Evolutionary conservation across 1,284 basidiomycete species (phyloP).

Genomic region (Apiotrichum brassicae): DNA sequence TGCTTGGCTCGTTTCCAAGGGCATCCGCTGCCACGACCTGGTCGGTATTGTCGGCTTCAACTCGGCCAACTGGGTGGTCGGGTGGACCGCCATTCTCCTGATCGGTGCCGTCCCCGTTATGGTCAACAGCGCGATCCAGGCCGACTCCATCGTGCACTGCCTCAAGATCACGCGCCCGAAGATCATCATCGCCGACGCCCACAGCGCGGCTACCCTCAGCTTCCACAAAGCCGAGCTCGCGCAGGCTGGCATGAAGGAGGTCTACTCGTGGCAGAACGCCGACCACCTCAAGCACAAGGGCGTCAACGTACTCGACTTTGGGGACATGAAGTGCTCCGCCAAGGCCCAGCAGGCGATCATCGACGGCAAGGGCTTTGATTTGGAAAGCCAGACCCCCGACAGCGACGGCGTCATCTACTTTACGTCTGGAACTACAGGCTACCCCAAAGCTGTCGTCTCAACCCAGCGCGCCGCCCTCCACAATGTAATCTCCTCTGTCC

Average conservation of each 20-base stretch:
- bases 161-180: slow-evolving; percentile 25
- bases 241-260: neutral
- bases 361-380: slow-evolving; percentile 6
- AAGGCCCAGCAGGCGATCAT: neutral
- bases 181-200: slow-evolving; percentile 33
- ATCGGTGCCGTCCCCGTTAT: slow-evolving; percentile 37
- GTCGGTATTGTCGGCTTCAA: slow-evolving; percentile 39
- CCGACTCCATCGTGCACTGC: slow-evolving; percentile 21
- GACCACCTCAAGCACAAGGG: slow-evolving; percentile 6
- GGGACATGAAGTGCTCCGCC: neutral
- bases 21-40: slow-evolving; percentile 24
- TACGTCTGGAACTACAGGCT: slow-evolving; percentile 32
- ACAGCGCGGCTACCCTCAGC: slow-evolving; percentile 7
- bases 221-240: neutral
- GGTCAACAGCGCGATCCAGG: slow-evolving; percentile 31
- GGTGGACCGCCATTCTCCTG: slow-evolving; percentile 33
- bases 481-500: slow-evolving; percentile 30
- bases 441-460: slow-evolving; percentile 36
- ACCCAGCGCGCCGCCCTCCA: slow-evolving; percentile 38
- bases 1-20: slow-evolving; percentile 29
- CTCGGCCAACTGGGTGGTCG: slow-evolving; percentile 25
- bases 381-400: slow-evolving; percentile 26
- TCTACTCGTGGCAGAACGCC: slow-evolving; percentile 9
- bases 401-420: slow-evolving; percentile 39
- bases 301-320: slow-evolving; percentile 6